phyloP scores from a whole-genome alignment of 768 basidiomycete genomes.

The Arthromyces matolae region DNA sequence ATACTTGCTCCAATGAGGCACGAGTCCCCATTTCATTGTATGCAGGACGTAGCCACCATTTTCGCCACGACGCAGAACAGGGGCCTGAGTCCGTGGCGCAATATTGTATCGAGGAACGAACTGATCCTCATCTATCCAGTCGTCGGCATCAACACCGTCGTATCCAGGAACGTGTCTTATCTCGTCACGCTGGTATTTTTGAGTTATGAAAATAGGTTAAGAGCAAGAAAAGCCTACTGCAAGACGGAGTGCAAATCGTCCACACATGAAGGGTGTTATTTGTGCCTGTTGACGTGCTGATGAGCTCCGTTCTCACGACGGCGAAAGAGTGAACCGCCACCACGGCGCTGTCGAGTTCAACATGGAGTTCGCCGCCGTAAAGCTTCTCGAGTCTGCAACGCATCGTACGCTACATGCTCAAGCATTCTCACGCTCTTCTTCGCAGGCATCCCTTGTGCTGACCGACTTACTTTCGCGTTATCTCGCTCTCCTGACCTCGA shows the following conservation, averaged over 20 bases:
- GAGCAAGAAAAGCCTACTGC: constrained; percentile 29
- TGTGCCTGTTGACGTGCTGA: constrained; percentile 6
- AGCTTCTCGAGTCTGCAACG: constrained; percentile 63
- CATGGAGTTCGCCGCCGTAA: constrained; percentile 56
- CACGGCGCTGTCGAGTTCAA: constrained; percentile 14
- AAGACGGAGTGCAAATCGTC: constrained; percentile 55
- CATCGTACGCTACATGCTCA: constrained; percentile 75
- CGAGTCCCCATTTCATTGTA: constrained; percentile 89
- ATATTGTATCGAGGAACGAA: constrained; percentile 77
- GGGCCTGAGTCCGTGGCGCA: constrained; percentile 75
- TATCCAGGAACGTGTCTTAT: constrained; percentile 44
- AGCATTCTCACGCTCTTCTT: constrained; percentile 71
- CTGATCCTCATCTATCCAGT: constrained; percentile 58
- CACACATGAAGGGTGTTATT: constrained; percentile 46
- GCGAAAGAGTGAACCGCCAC: constrained; percentile 12
- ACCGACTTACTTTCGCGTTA: constrained; percentile 78
- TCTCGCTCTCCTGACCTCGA: constrained; percentile 57
- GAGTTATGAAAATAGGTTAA: neutral
- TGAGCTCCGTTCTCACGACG: constrained; percentile 6
- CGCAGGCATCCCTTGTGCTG: constrained; percentile 65
- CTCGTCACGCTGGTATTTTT: constrained; percentile 29
- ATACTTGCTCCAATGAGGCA: constrained; percentile 77
- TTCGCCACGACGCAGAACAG: constrained; percentile 58
- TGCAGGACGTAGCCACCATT: constrained; percentile 51
- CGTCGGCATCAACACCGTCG: constrained; percentile 41